Conservation (phyloP, 768 basidiomycete species). For the Cubamyces sp. region DNA sequence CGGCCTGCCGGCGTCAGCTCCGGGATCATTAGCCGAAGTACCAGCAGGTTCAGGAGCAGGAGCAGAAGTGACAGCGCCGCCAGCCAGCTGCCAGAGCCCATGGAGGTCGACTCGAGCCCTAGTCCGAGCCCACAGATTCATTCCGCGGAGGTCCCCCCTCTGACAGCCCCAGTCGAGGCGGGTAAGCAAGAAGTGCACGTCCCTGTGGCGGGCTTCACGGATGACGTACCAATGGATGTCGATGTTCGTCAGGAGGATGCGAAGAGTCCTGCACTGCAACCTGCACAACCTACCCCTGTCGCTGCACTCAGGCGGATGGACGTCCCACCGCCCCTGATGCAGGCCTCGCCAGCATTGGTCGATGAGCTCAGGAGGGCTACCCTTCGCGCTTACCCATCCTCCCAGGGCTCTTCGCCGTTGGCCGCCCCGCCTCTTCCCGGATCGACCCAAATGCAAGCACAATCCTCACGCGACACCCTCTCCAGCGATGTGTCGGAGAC, state of each 20-base stretch:
- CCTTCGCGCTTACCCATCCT: constrained; percentile 15
- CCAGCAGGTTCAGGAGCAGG: constrained; percentile 9
- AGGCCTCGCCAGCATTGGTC: constrained; percentile 29
- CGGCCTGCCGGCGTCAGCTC: constrained; percentile 22
- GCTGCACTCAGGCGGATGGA: background rate
- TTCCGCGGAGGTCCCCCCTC: constrained; percentile 9
- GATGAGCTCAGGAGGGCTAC: constrained; percentile 29
- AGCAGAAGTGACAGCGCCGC: constrained; percentile 26
- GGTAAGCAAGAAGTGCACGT: constrained; percentile 27
- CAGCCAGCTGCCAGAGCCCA: constrained; percentile 20
- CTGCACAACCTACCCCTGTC: background rate
- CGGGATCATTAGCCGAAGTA: constrained; percentile 26
- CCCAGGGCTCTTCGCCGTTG: background rate
- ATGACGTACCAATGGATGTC: constrained; percentile 35
- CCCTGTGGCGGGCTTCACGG: constrained; percentile 30
- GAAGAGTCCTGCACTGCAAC: background rate
- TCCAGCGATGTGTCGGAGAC: constrained; percentile 12
- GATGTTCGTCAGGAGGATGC: constrained; percentile 18
- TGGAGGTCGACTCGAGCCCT: constrained; percentile 26
- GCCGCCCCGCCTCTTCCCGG: background rate
- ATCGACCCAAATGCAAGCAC: background rate
- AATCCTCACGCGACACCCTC: background rate
- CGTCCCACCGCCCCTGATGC: constrained; percentile 7
- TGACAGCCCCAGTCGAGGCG: constrained; percentile 28
- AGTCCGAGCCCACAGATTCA: constrained; percentile 9